Evolutionary conservation across 805 yeast species (phyloP).

Genomic region (Wickerhamomyces bisporus): DNA sequence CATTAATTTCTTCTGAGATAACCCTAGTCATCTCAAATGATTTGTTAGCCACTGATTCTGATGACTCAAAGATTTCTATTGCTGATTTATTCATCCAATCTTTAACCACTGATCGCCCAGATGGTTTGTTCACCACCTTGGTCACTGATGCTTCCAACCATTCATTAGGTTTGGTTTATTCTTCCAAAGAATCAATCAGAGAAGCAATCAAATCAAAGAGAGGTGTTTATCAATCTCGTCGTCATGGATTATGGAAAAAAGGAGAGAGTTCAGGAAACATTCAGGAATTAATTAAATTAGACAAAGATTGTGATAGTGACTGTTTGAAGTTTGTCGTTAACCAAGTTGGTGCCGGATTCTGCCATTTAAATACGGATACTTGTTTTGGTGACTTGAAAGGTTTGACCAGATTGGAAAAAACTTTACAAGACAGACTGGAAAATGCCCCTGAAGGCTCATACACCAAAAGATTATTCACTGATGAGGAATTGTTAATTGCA

Average conservation of each 20-base stretch:
- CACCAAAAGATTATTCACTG: conserved; percentile 81
- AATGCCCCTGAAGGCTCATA: conserved; percentile 92
- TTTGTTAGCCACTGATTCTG: conserved; percentile 16
- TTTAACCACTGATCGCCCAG: conserved; percentile 76
- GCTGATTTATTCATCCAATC: conserved; percentile 43
- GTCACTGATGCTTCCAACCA: conserved; percentile 67
- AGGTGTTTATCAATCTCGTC: conserved; percentile 93
- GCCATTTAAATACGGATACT: conserved; percentile 77
- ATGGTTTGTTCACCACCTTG: conserved; percentile 79
- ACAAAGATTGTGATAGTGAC: conserved; percentile 89
- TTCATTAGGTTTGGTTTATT: conserved; percentile 86
- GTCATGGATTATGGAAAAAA: conserved; percentile 91
- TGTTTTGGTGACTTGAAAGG: conserved; percentile 79
- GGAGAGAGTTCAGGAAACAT: conserved; percentile 97
- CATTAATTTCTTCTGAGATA: conserved; percentile 19
- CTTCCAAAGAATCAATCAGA: conserved; percentile 73
- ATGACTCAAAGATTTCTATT: conserved; percentile 27
- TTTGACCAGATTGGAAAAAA: conserved; percentile 58
- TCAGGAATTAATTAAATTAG: conserved; percentile 63
- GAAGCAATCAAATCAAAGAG: conserved; percentile 76
- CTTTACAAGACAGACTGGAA: conserved; percentile 54
- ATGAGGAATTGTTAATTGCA: conserved; percentile 69
- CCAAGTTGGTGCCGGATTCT: conserved; percentile 85
- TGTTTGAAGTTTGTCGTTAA: conserved; percentile 82
- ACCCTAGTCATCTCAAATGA: conserved; percentile 20